A percentile compares a stretch with the other conserved stretches of the same genome.
Evolutionary conservation across 106 monocot genomes (phyloP).

Genomic region (Dendrobium nobile): DNA sequence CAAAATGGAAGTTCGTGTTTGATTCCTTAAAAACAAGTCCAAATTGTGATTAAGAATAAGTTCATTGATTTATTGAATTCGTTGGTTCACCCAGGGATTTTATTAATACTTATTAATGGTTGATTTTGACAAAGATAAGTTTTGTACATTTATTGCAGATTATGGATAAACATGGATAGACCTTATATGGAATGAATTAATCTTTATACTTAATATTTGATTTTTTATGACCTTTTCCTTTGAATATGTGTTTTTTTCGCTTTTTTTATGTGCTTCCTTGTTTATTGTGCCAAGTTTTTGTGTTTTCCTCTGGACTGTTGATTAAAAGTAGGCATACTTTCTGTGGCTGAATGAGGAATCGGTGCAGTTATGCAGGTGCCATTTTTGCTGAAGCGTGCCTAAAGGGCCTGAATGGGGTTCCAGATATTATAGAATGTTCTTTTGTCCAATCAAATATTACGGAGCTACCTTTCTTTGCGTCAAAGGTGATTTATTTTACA

Average conservation of each 20-base stretch:
- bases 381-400: conserved; percentile 96
- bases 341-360: background rate
- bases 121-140: too few species aligned
- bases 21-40: background rate
- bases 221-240: too few species aligned
- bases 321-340: background rate
- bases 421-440: conserved; percentile 78
- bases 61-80: too few species aligned
- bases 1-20: background rate
- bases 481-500: conserved; percentile 46
- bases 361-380: conserved; percentile 92
- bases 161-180: background rate
- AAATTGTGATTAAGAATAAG: too few species aligned
- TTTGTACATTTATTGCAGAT: background rate
- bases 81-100: too few species aligned
- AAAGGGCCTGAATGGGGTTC: conserved; percentile 91
- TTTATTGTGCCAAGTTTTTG: too few species aligned
- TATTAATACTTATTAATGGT: too few species aligned
- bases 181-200: too few species aligned
- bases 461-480: conserved; percentile 94
- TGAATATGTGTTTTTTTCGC: too few species aligned
- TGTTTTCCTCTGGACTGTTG: too few species aligned
- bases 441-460: conserved; percentile 86
- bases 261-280: too few species aligned
- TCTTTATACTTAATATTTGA: too few species aligned